Evolutionary conservation across 257 asterid species (phyloP).

Genomic region (Nyctanthes arbortristis): DNA sequence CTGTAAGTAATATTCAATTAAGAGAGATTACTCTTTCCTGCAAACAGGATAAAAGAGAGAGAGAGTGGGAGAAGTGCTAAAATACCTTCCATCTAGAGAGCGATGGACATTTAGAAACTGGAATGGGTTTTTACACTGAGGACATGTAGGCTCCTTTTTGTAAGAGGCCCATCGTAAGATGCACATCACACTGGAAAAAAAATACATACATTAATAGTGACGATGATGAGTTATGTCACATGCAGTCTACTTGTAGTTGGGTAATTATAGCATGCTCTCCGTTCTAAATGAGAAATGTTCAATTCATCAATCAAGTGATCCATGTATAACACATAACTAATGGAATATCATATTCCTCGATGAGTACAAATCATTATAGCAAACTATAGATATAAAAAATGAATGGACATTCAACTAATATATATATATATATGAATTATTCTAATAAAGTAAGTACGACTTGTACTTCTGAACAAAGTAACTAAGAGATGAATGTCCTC

Average conservation of each 20-base stretch:
- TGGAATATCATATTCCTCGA: constrained; percentile 5
- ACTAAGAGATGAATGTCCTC: neutral
- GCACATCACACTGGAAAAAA: constrained; percentile 71
- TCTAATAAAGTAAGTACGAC: neutral
- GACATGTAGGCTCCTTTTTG: constrained; percentile 81
- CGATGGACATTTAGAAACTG: constrained; percentile 78
- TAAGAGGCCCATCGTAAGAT: constrained; percentile 88
- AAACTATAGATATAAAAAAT: neutral
- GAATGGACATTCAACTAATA: neutral
- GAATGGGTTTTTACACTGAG: constrained; percentile 85
- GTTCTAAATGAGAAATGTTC: neutral
- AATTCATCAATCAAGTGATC: neutral
- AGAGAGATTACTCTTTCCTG: constrained; percentile 1
- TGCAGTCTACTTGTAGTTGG: neutral
- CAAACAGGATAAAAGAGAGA: neutral
- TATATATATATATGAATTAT: neutral
- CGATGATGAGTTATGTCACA: neutral
- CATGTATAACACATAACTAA: neutral
- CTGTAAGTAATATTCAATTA: neutral
- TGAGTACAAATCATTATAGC: neutral
- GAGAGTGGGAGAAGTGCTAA: neutral
- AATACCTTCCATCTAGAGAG: constrained; percentile 92
- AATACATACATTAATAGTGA: constrained; percentile 5
- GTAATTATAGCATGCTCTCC: constrained; percentile 17
- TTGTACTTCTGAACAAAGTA: neutral